Conservation (phyloP, 108 stramenopile species). For the Heterococcus sp. region DNA sequence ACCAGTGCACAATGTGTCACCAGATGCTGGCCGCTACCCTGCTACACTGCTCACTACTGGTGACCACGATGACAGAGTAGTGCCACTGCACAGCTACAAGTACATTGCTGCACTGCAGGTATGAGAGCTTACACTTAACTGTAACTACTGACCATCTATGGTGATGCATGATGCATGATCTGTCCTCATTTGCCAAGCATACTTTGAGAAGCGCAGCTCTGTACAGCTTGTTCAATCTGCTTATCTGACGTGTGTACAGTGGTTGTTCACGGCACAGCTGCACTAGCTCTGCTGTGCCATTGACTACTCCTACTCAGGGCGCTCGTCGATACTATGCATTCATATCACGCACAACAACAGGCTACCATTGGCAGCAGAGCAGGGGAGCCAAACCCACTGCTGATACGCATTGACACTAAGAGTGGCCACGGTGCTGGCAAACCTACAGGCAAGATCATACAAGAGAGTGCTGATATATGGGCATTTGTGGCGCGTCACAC, state of each 20-base stretch:
- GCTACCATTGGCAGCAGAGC: constrained; percentile 17
- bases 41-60: constrained; percentile 41
- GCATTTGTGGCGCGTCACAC: constrained; percentile 49
- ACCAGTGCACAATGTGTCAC: constrained; percentile 44
- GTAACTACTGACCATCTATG: too few relatives aligned
- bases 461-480: constrained; percentile 28
- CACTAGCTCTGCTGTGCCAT: too few relatives aligned
- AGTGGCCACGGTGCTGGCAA: constrained; percentile 45
- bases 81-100: constrained; percentile 53
- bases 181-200: too few relatives aligned
- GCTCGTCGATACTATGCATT: too few relatives aligned
- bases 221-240: too few relatives aligned
- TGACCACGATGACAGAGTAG: constrained; percentile 49
- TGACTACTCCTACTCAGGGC: too few relatives aligned
- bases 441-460: constrained; percentile 39
- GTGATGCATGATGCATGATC: too few relatives aligned
- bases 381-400: constrained; percentile 26
- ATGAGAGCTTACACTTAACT: background rate
- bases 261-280: too few relatives aligned
- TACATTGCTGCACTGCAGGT: constrained; percentile 42
- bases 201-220: too few relatives aligned
- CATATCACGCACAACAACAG: too few relatives aligned
- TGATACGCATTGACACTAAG: constrained; percentile 40
- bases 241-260: too few relatives aligned
- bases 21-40: constrained; percentile 24